phyloP scores from a whole-genome alignment of 2,329 filamentous ascomycete genomes.

The Sclerotinia spermophila region DNA sequence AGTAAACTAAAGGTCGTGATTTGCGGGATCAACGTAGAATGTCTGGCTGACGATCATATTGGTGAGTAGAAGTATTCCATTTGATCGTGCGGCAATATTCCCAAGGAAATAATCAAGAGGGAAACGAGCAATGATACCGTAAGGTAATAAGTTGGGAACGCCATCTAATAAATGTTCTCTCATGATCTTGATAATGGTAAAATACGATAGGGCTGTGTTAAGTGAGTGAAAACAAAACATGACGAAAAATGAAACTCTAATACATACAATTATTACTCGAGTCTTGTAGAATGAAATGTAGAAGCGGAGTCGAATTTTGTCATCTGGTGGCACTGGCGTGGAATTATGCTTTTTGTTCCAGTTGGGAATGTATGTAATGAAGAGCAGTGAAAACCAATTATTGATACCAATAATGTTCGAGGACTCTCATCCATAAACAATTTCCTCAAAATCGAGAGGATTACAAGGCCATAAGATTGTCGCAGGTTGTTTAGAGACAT shows the following conservation, averaged over 20 bases:
- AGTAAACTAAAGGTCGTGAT: background rate
- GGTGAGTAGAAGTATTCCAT: slow-evolving; percentile 49
- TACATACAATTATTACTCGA: background rate
- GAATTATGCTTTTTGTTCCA: background rate
- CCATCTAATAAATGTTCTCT: background rate
- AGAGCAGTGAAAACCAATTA: background rate
- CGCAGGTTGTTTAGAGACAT: background rate
- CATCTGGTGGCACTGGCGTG: background rate
- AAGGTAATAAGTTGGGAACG: background rate
- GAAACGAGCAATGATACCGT: background rate
- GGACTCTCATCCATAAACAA: background rate
- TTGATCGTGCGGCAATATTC: slow-evolving; percentile 40
- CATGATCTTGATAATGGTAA: background rate
- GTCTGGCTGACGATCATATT: slow-evolving; percentile 32
- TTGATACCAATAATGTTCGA: background rate
- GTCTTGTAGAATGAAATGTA: background rate
- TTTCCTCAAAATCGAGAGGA: background rate
- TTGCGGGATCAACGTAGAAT: slow-evolving; percentile 28
- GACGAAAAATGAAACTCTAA: background rate
- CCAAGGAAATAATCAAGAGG: slow-evolving; percentile 21
- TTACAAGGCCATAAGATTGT: background rate
- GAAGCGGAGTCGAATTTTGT: background rate
- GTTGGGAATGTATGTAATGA: background rate
- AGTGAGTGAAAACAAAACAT: background rate
- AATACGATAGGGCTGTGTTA: background rate